A percentile compares a stretch with the other conserved stretches of the same genome.
These are phyloP conservation scores for Camelina sativa DNA, from an alignment of 345 rosid genomes.

Conservation along the genomic window DNA sequence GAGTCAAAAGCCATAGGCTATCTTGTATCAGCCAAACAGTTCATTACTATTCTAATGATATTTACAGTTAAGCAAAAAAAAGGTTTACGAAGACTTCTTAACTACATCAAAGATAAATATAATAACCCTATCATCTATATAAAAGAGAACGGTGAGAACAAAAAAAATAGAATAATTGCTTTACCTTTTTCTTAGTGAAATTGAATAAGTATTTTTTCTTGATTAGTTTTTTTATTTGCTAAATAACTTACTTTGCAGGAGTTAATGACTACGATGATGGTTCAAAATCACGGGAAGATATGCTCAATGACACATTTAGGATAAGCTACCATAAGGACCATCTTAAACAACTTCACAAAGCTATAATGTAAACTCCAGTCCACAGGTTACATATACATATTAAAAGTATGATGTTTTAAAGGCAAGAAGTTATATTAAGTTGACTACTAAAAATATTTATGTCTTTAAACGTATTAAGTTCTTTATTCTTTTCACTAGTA, in stretches of 20 bases:
- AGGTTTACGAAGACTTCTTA: slow-evolving; percentile 23
- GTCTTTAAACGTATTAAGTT: not conserved
- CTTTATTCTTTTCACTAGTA: too few relatives aligned
- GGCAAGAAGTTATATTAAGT: too few relatives aligned
- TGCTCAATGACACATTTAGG: slow-evolving; percentile 25
- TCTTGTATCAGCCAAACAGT: too few relatives aligned
- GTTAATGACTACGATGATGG: slow-evolving; percentile 23
- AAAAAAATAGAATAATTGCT: not conserved
- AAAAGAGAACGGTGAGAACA: slow-evolving; percentile 55
- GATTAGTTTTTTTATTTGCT: not conserved
- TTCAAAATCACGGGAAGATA: not conserved
- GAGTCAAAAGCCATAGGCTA: too few relatives aligned
- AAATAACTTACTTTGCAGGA: slow-evolving; percentile 8
- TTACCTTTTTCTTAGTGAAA: not conserved
- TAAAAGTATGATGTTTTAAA: not conserved
- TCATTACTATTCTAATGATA: too few relatives aligned
- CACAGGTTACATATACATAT: slow-evolving; percentile 2
- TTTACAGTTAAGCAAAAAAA: too few relatives aligned
- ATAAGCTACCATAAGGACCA: slow-evolving; percentile 16
- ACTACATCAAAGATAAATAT: slow-evolving; percentile 48
- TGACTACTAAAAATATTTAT: not conserved
- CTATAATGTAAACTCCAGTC: slow-evolving; percentile 24
- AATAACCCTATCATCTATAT: slow-evolving; percentile 51
- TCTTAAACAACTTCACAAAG: slow-evolving; percentile 20
- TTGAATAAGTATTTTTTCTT: not conserved